A percentile compares a stretch with the other conserved stretches of the same genome.
These are phyloP conservation scores for Curvularia verruculosa DNA, from an alignment of 2,329 filamentous ascomycete genomes.

Conservation along the genomic window DNA sequence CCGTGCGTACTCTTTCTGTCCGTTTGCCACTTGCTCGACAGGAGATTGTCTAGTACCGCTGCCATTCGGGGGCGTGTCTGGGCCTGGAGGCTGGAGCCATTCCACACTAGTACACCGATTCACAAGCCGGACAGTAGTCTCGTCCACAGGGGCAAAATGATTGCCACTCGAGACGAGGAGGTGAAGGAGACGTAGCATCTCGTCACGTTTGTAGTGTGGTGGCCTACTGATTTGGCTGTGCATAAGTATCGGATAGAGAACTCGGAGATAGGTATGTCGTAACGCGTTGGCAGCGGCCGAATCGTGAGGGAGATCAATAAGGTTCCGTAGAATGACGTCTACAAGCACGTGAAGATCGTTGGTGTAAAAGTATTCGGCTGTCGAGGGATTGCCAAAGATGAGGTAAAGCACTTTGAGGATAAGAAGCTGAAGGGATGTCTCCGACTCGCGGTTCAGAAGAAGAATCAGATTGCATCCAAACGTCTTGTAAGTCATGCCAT, in stretches of 20 bases:
- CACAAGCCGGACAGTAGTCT: slow-evolving; percentile 78
- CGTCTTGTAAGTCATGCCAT: slow-evolving; percentile 83
- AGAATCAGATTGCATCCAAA: slow-evolving; percentile 98
- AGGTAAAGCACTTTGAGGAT: slow-evolving; percentile 96
- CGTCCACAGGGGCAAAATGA: slow-evolving; percentile 81
- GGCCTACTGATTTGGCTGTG: slow-evolving; percentile 89
- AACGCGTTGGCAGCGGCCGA: slow-evolving; percentile 60
- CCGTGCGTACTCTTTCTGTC: slow-evolving; percentile 48
- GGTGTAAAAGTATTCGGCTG: slow-evolving; percentile 98
- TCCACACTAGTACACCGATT: slow-evolving; percentile 74
- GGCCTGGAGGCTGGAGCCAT: slow-evolving; percentile 60
- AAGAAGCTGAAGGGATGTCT: slow-evolving; percentile 92
- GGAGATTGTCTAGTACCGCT: slow-evolving; percentile 32
- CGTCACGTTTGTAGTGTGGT: slow-evolving; percentile 89
- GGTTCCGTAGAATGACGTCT: slow-evolving; percentile 93
- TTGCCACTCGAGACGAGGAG: slow-evolving; percentile 69
- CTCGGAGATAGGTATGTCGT: slow-evolving; percentile 91
- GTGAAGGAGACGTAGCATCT: slow-evolving; percentile 76
- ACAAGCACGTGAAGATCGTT: slow-evolving; percentile 94
- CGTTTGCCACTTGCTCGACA: slow-evolving; percentile 30
- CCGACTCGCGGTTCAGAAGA: slow-evolving; percentile 88
- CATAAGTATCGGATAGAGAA: slow-evolving; percentile 85
- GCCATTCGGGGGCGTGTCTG: slow-evolving; percentile 29
- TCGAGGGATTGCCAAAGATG: slow-evolving; percentile 87
- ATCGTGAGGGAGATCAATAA: slow-evolving; percentile 93